Evolutionary conservation across 805 yeast species (phyloP), one percentile per base, ranked within the genome.

Genomic region (Millerozyma acaciae): DNA sequence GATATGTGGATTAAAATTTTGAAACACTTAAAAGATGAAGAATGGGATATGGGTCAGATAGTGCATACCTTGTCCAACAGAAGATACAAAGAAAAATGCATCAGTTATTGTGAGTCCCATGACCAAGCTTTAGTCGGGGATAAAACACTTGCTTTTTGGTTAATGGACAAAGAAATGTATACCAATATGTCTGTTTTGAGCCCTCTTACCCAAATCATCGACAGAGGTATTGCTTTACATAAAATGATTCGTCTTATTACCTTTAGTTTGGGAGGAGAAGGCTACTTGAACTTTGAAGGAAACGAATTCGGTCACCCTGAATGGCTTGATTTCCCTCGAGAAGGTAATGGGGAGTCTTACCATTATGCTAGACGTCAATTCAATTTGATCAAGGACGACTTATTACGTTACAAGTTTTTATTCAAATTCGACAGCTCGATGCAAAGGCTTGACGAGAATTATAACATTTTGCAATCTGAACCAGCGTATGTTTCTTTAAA

Each of bases 271-370:
- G 97, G 97, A 29, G 98, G 98, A 36, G 97, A 90, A 60, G 96
- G 95, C 0, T 90, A 90, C 53, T 73, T 90, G 53, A 90, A 89
- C 56, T 90, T 90, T 56, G 97, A 90, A 68, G 97, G 98, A 37
- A 90, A 90, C 52, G 98, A 90, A 62, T 90, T 93, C 64, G 98
- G 98, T 12, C 98, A 90, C 51, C 98, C 97, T 3, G 98, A 90
- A 57, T 90, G 98, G 98, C 74, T 93, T 33, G 98, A 90, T 60
- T 93, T 90, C 71, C 97, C 98, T 9, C 78, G 96, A 50, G 81
- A 44, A 18, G 96, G 96, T 21, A 93, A 90, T 60, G 73, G 73
- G 17, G 88, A 87, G 55, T 81, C 93, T 13, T 90, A 84, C 62
- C 93, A 85, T 62, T 90, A 93, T 52, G 96, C 97, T 2, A 76